A percentile compares a stretch with the other conserved stretches of the same genome.
phyloP scores from a whole-genome alignment of 1,284 basidiomycete genomes.

The Ceratobasidium theobromae region DNA sequence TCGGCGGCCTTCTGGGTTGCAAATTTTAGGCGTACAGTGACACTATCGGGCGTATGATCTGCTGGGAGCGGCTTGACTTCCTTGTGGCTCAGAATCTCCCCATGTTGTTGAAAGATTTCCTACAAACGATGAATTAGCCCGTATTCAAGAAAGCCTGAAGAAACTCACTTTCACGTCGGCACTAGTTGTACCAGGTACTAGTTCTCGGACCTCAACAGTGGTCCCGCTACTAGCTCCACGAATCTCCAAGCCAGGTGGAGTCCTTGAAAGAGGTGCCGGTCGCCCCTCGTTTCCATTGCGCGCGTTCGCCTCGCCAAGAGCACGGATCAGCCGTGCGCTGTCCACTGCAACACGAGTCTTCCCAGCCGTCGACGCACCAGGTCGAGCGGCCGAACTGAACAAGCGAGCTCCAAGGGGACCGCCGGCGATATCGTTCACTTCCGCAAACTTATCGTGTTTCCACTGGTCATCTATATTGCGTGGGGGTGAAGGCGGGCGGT shows the following conservation, averaged over 20 bases:
- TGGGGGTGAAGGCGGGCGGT: conserved; percentile 4
- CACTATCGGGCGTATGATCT: conserved; percentile 27
- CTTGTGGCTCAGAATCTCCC: conserved; percentile 31
- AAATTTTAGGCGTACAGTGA: conserved; percentile 33
- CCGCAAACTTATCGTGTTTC: conserved; percentile 35
- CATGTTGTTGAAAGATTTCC: conserved; percentile 34
- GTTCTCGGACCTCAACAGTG: conserved; percentile 32
- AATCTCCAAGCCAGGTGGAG: conserved; percentile 30
- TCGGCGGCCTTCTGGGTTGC: conserved; percentile 28
- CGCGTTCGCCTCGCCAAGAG: conserved; percentile 26
- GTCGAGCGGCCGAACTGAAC: conserved; percentile 11
- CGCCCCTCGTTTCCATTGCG: conserved; percentile 12
- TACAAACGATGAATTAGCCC: background rate
- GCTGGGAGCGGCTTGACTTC: conserved; percentile 32
- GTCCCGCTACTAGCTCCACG: conserved; percentile 30
- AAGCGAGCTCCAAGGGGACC: conserved; percentile 31
- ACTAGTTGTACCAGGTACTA: conserved; percentile 32
- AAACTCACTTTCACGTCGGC: conserved; percentile 34
- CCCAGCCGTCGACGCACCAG: conserved; percentile 2
- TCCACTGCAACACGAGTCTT: conserved; percentile 31
- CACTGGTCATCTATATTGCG: conserved; percentile 30
- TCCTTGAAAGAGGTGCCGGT: background rate
- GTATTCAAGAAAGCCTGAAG: background rate
- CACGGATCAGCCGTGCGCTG: conserved; percentile 16
- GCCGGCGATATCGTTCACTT: conserved; percentile 33